A percentile compares a stretch with the other conserved stretches of the same genome.
Evolutionary conservation across 768 basidiomycete species (phyloP).

Genomic region (Hortiboletus campestris): DNA sequence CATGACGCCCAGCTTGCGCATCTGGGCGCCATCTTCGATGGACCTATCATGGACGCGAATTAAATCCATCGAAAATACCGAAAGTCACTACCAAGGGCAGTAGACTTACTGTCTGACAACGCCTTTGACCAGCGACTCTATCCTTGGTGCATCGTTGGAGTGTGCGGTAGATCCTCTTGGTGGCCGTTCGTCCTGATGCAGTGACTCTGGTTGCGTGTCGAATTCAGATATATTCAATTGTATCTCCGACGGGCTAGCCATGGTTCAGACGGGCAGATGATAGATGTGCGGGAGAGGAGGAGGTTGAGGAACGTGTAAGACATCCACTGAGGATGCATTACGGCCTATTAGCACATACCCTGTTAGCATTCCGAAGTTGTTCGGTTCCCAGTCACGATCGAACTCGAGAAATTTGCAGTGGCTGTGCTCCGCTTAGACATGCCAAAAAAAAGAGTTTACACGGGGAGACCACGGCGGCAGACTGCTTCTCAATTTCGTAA

Average conservation of each 20-base stretch:
- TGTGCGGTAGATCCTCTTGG: neutral
- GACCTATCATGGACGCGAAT: conserved; percentile 24
- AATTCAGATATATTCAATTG: too few relatives aligned
- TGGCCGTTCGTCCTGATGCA: neutral
- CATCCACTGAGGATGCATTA: too few relatives aligned
- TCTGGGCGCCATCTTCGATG: conserved; percentile 30
- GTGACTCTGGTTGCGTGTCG: neutral
- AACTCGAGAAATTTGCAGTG: too few relatives aligned
- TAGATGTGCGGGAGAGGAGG: too few relatives aligned
- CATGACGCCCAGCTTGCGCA: conserved; percentile 47
- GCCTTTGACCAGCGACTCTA: conserved; percentile 16
- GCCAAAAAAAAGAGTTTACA: too few relatives aligned
- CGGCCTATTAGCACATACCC: too few relatives aligned
- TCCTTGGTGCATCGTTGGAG: conserved; percentile 1
- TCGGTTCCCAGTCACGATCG: too few relatives aligned
- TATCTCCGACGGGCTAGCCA: neutral
- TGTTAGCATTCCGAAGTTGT: too few relatives aligned
- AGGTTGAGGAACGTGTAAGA: too few relatives aligned
- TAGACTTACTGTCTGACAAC: conserved; percentile 13
- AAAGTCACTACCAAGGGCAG: neutral
- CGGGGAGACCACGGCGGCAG: too few relatives aligned
- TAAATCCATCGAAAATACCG: neutral
- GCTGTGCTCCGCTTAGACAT: too few relatives aligned
- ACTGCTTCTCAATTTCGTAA: too few relatives aligned
- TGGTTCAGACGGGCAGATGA: neutral